Conservation (phyloP, 139 green algal genomes). For the Picochlorum sp. region DNA sequence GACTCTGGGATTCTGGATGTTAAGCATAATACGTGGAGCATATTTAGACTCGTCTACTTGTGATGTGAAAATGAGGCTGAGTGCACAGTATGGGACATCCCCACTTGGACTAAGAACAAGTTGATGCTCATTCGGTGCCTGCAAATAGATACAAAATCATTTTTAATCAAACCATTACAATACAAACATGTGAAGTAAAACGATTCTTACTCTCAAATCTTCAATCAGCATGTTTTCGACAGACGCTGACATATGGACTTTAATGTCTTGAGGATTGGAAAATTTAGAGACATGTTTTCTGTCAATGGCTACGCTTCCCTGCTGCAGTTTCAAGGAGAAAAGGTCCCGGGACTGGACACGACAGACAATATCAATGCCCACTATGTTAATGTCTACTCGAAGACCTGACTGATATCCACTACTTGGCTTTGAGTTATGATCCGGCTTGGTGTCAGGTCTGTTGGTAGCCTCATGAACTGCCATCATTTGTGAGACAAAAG, state of each 20-base stretch:
- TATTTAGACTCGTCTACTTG: constrained; percentile 4
- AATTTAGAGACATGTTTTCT: constrained; percentile 3
- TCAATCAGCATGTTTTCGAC: constrained; percentile 21
- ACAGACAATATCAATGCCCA: constrained; percentile 32
- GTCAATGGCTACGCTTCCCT: constrained; percentile 9
- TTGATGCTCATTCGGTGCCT: constrained; percentile 18
- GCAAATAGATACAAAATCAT: not conserved
- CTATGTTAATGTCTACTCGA: constrained; percentile 23
- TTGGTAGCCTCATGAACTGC: not conserved
- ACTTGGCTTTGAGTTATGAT: not conserved
- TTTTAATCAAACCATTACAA: too few species aligned
- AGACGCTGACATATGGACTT: constrained; percentile 10
- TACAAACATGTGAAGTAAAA: too few species aligned
- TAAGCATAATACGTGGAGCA: constrained; percentile 15
- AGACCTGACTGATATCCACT: not conserved
- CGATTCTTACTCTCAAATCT: constrained; percentile 22
- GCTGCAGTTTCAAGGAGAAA: constrained; percentile 34
- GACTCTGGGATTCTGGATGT: constrained; percentile 35
- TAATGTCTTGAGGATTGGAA: constrained; percentile 12
- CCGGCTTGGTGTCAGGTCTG: not conserved
- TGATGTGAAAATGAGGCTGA: constrained; percentile 10
- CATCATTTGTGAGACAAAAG: constrained; percentile 26
- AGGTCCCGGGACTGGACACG: constrained; percentile 35
- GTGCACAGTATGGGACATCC: constrained; percentile 8
- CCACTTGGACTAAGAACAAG: constrained; percentile 32